Conservation (phyloP, 176 grass and related monocot genomes). For the Phyllostachys edulis region DNA sequence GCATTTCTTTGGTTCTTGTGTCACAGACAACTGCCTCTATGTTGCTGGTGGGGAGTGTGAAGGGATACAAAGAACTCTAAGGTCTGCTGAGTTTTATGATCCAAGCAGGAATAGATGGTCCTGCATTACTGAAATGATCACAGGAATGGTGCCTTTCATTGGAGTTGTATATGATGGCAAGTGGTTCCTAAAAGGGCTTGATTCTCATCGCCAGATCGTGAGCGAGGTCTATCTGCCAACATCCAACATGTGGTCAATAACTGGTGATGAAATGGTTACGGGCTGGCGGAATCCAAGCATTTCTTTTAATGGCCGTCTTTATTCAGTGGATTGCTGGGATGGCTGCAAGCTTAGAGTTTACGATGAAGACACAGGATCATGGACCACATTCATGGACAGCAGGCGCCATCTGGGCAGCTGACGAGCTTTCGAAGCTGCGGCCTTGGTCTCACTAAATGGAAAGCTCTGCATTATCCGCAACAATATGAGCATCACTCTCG, state of each 20-base stretch:
- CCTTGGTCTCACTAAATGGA: slow-evolving; percentile 66
- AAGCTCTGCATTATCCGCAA: slow-evolving; percentile 81
- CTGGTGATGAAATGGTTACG: slow-evolving; percentile 56
- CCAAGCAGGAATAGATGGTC: slow-evolving; percentile 84
- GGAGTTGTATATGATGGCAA: slow-evolving; percentile 84
- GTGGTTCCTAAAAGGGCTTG: slow-evolving; percentile 90
- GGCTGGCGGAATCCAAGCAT: slow-evolving; percentile 76
- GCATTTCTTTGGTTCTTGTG: slow-evolving; percentile 84
- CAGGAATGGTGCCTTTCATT: slow-evolving; percentile 80
- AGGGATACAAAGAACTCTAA: slow-evolving; percentile 73
- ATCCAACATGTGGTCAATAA: slow-evolving; percentile 60
- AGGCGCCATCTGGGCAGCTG: slow-evolving; percentile 68
- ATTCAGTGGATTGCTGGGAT: slow-evolving; percentile 74
- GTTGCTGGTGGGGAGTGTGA: slow-evolving; percentile 94
- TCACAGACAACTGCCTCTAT: slow-evolving; percentile 86
- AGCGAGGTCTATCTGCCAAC: slow-evolving; percentile 72
- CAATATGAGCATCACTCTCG: slow-evolving; percentile 84
- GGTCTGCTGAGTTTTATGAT: slow-evolving; percentile 83
- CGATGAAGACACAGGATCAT: slow-evolving; percentile 55
- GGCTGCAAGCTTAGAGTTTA: slow-evolving; percentile 88
- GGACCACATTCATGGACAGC: slow-evolving; percentile 72
- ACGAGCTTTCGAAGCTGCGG: slow-evolving; percentile 63
- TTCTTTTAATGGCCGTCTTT: slow-evolving; percentile 60
- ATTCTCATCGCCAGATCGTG: slow-evolving; percentile 64
- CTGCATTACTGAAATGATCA: slow-evolving; percentile 68